These are phyloP conservation scores for Durotheca rogersii DNA, from an alignment of 495 filamentous ascomycete species.

Conservation along the genomic window DNA sequence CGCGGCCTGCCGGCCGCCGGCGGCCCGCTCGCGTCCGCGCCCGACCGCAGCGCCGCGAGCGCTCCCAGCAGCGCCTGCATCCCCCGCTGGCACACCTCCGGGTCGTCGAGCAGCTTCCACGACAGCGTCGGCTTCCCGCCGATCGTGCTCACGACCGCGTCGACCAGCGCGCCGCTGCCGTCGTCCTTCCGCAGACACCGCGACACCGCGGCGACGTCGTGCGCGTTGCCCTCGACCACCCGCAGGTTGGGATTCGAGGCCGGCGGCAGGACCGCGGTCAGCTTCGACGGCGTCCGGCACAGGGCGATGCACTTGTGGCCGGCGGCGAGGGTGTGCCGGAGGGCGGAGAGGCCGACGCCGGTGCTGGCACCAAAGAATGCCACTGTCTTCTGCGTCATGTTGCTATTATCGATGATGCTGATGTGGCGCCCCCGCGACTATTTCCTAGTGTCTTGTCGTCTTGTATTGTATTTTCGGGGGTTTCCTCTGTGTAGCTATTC, in stretches of 20 bases:
- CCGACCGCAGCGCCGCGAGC: constrained; percentile 29
- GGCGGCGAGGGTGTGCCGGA: constrained; percentile 51
- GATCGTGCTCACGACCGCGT: constrained; percentile 50
- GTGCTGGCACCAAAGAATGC: constrained; percentile 61
- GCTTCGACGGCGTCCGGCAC: constrained; percentile 63
- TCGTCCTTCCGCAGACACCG: constrained; percentile 36
- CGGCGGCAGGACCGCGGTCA: constrained; percentile 45
- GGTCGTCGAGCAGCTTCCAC: constrained; percentile 50
- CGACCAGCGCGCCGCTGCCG: constrained; percentile 34
- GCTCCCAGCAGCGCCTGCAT: constrained; percentile 50
- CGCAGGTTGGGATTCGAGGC: constrained; percentile 41
- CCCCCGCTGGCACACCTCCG: constrained; percentile 57
- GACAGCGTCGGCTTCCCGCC: constrained; percentile 38
- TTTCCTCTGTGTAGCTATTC: no score
- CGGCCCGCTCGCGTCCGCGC: no score
- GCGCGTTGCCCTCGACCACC: constrained; percentile 55
- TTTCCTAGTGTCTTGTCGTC: no score
- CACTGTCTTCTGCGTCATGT: constrained; percentile 38
- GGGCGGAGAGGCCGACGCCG: constrained; percentile 48
- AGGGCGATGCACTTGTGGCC: constrained; percentile 56
- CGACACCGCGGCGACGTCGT: constrained; percentile 44
- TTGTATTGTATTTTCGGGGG: no score
- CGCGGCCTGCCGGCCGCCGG: constrained; percentile 47
- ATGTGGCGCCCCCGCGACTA: no score
- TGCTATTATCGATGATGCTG: no score